Conservation (phyloP, 2,329 filamentous ascomycete genomes). For the Alternaria conjuncta region DNA sequence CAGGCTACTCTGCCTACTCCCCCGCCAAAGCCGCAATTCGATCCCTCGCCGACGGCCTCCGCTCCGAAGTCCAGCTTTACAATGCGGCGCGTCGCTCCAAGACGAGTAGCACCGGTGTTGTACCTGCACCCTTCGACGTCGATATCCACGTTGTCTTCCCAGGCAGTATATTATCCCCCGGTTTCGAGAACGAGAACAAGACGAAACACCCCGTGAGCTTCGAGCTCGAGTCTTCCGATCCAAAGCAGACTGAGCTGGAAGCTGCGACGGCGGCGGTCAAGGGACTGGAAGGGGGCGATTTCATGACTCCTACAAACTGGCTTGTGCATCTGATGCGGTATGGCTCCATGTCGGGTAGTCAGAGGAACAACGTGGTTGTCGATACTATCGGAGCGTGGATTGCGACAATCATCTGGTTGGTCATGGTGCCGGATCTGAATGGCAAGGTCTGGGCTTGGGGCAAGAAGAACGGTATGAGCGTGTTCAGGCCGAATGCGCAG, state of each 20-base stretch:
- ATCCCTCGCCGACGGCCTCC: slow-evolving; percentile 80
- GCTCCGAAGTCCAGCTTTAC: slow-evolving; percentile 85
- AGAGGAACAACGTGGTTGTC: slow-evolving; percentile 59
- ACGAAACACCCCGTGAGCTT: slow-evolving; percentile 82
- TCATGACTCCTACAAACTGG: slow-evolving; percentile 77
- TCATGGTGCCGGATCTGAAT: slow-evolving; percentile 64
- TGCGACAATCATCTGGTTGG: slow-evolving; percentile 61
- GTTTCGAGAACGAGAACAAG: slow-evolving; percentile 75
- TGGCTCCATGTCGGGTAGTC: slow-evolving; percentile 58
- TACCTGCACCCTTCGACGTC: slow-evolving; percentile 67
- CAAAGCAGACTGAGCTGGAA: slow-evolving; percentile 75
- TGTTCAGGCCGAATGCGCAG: slow-evolving; percentile 34
- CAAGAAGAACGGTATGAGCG: slow-evolving; percentile 58
- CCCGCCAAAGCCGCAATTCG: slow-evolving; percentile 87
- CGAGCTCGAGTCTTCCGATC: slow-evolving; percentile 82
- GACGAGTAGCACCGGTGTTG: slow-evolving; percentile 29
- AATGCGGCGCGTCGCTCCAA: slow-evolving; percentile 64
- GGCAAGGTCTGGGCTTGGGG: slow-evolving; percentile 64
- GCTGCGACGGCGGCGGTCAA: slow-evolving; percentile 74
- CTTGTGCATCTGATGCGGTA: slow-evolving; percentile 76
- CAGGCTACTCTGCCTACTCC: slow-evolving; percentile 83
- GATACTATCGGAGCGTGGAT: slow-evolving; percentile 64
- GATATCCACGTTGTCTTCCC: slow-evolving; percentile 84
- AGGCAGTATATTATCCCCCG: slow-evolving; percentile 79
- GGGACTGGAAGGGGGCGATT: slow-evolving; percentile 81